Conservation (phyloP, 257 asterid genomes). For the Lycium ferocissimum region DNA sequence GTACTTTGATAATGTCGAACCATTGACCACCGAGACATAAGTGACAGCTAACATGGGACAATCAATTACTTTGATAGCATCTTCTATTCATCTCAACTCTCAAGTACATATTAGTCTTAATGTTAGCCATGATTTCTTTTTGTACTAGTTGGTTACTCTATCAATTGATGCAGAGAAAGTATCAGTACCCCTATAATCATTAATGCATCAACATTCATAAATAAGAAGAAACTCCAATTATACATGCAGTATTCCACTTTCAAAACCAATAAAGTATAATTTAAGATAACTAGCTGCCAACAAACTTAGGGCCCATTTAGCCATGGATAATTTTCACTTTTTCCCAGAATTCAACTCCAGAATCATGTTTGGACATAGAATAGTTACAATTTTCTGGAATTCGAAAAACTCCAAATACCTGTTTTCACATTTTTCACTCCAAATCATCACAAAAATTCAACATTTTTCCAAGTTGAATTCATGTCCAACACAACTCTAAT, state of each 20-base stretch:
- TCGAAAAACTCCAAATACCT: too few relatives aligned
- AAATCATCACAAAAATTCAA: too few relatives aligned
- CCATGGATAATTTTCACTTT: too few relatives aligned
- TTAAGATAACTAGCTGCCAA: neutral
- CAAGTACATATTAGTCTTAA: neutral
- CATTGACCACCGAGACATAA: neutral
- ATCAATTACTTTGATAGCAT: neutral
- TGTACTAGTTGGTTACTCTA: neutral
- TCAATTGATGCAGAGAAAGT: neutral
- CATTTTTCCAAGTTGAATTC: too few relatives aligned
- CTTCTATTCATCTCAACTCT: conserved; percentile 2
- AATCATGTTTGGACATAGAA: too few relatives aligned
- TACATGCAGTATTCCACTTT: neutral
- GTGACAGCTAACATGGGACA: neutral
- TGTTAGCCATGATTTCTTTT: neutral
- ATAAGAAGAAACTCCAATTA: neutral
- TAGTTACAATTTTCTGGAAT: too few relatives aligned
- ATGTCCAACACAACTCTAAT: too few relatives aligned
- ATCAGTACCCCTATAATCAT: neutral
- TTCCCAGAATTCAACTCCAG: too few relatives aligned
- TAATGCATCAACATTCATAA: conserved; percentile 4
- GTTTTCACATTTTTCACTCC: too few relatives aligned
- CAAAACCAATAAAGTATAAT: neutral
- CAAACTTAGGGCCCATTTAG: neutral
- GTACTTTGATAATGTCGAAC: neutral